Base-by-base conservation (phyloP, 495 filamentous ascomycete species). In the Trichoderma reesei region DNA sequence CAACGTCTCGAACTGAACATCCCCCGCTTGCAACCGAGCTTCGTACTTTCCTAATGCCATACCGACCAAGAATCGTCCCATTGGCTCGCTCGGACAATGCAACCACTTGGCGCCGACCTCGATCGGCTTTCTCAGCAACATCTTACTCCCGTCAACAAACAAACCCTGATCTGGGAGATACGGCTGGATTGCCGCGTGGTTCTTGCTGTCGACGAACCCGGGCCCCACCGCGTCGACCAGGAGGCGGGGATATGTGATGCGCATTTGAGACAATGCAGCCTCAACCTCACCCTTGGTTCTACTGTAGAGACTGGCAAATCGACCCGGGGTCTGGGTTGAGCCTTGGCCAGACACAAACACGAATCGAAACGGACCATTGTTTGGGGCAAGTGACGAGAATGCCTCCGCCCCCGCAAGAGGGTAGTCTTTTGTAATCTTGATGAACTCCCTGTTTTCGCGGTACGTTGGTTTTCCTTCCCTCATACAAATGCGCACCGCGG, bases 341-440 rank as follows among this genome's bases (percentile, higher is more conserved):
- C 83, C 81, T 64, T 79, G 78, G 34, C 88, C 88, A 0, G 87
- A 89, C 61, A 91, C 82, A 70, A 86, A 86, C 66, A 90, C 76
- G 68, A 90, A 90, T 44, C 81, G 83, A 75, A 91, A 85, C 16
- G 83, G 76, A 44, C 79, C 70, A 14, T 70, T 65, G 11, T 69
- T 66, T 1, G 65, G 18, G 0, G 66, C 46, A 16, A 44, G 38
- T 8, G 34, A 14, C 16, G 79, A 68, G 71, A 90, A 86, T 14
- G 86, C 85, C 51, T 81, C 71, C 3, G 86, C 86, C 20, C 85
- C 83, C 1, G 79, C 80, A 36, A 90, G 72, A 8, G 87, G 71
- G 66, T 84, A 90, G 69, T 81, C 79, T 62, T 85, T 76, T 0
- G 88, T 90, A 65, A 90, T 89, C 42, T 80, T 80, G 36, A 83